These are phyloP conservation scores for Fraxinus sp. DNA, from an alignment of 305 asterid genomes.

Conservation along the genomic window DNA sequence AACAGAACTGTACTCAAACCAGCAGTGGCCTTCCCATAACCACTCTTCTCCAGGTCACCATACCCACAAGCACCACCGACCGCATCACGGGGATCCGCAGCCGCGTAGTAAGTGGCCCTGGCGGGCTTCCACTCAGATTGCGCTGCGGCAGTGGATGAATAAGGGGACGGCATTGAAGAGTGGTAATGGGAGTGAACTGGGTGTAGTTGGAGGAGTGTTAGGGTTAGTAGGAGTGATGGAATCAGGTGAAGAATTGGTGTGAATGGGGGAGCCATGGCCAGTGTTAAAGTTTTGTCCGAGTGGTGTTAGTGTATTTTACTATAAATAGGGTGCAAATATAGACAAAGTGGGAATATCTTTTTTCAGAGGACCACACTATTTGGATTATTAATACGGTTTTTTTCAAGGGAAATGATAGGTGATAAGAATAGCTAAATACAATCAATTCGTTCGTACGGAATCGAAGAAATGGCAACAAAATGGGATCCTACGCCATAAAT, in stretches of 20 bases:
- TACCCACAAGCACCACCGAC: constrained; percentile 95
- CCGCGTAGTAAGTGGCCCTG: constrained; percentile 80
- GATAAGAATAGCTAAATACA: too few species aligned
- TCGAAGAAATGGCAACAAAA: too few species aligned
- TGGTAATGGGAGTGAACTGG: constrained; percentile 48
- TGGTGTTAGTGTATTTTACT: background rate
- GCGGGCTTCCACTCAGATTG: constrained; percentile 78
- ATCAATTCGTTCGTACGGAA: too few species aligned
- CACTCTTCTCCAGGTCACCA: constrained; percentile 64
- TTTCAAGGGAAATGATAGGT: too few species aligned
- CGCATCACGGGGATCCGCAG: constrained; percentile 61
- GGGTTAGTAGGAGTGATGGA: constrained; percentile 36
- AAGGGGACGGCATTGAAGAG: constrained; percentile 43
- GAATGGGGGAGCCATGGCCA: background rate
- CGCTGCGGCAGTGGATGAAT: constrained; percentile 38
- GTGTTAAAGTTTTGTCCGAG: background rate
- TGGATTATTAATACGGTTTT: too few species aligned
- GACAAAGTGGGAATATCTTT: background rate
- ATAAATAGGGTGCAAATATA: background rate
- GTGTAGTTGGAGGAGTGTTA: constrained; percentile 12
- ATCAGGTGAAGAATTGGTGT: constrained; percentile 11
- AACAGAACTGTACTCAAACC: constrained; percentile 76
- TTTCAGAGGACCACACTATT: background rate
- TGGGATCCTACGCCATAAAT: too few species aligned
- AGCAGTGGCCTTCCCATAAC: constrained; percentile 93